Evolutionary conservation across 2,329 filamentous ascomycete species (phyloP), one percentile per base, ranked within the genome.

Genomic region (Penicillium corylophilum): DNA sequence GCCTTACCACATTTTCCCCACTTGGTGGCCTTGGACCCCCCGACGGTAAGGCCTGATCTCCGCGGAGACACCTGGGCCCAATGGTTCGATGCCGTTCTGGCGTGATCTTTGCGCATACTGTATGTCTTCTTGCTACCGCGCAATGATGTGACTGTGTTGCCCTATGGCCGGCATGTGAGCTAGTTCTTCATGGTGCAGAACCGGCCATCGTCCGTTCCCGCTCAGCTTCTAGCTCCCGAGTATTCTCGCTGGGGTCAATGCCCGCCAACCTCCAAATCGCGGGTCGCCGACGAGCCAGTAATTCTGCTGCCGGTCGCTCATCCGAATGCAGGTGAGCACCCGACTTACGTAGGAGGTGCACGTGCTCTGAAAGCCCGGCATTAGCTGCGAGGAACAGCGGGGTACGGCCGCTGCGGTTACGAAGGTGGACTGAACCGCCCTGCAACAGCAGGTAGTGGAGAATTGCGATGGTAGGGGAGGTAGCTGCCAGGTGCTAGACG

Each of bases 321-420:
- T 82, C 80, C 3, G 78, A 74, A 62, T 84, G 81, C 59, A 84
- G 69, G 74, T 85, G 82, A 22, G 81, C 82, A 16, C 82, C 82
- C 13, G 80, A 80, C 64, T 79, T 75, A 41, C 76, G 75, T 43
- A 85, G 71, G 41, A 82, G 71, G 55, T 71, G 62, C 52, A 83
- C 81, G 60, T 84, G 80, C 44, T 81, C 77, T 45, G 71, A 66
- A 49, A 82, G 68, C 43, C 81, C 81, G 26, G 79, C 79, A 57
- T 79, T 79, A 44, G 82, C 82, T 3, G 82, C 82, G 46, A 84
- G 71, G 66, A 82, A 84, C 44, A 85, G 73, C 51, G 82, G 81
- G 44, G 82, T 84, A 58, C 80, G 76, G 22, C 80, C 81, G 50
- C 74, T 74, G 53, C 79, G 76, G 65, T 84, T 84, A 48, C 82